phyloP scores from a whole-genome alignment of 805 yeast genomes.

The Debaryomyces tyrocola region DNA sequence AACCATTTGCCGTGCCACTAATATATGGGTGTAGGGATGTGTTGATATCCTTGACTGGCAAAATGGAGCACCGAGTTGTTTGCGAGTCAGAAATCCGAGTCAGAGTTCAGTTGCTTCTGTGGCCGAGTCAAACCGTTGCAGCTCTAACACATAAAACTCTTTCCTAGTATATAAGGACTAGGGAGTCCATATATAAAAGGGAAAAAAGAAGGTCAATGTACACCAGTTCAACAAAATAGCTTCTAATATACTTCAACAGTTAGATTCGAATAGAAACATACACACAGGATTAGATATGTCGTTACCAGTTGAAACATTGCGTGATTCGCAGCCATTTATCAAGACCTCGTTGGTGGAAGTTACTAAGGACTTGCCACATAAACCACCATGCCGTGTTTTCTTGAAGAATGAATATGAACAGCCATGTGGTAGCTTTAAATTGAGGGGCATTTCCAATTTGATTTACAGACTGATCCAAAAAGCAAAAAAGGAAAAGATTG shows the following conservation, averaged over 20 bases:
- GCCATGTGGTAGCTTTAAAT: slow-evolving; percentile 57
- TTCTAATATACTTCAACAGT: too few relatives aligned
- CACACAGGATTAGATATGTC: background rate
- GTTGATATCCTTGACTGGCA: background rate
- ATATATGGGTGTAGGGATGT: too few relatives aligned
- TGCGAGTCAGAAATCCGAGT: background rate
- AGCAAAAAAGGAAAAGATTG: slow-evolving; percentile 14
- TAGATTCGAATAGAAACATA: too few relatives aligned
- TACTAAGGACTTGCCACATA: slow-evolving; percentile 26
- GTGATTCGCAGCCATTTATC: slow-evolving; percentile 19
- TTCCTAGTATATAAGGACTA: too few relatives aligned
- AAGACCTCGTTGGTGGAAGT: slow-evolving; percentile 42
- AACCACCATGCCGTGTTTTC: slow-evolving; percentile 42
- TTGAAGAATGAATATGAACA: slow-evolving; percentile 54
- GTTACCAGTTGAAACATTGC: background rate
- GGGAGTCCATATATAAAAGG: too few relatives aligned
- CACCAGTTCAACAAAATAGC: too few relatives aligned
- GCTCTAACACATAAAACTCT: too few relatives aligned
- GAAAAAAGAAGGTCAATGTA: too few relatives aligned
- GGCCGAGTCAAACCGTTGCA: too few relatives aligned
- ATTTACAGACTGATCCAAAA: slow-evolving; percentile 31
- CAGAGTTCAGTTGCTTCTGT: background rate
- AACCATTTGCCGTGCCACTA: too few relatives aligned
- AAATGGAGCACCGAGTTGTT: background rate
- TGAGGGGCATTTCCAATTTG: slow-evolving; percentile 53